Conservation (phyloP, 2,329 filamentous ascomycete genomes). For the Pseudopyrenochaeta lycopersici region DNA sequence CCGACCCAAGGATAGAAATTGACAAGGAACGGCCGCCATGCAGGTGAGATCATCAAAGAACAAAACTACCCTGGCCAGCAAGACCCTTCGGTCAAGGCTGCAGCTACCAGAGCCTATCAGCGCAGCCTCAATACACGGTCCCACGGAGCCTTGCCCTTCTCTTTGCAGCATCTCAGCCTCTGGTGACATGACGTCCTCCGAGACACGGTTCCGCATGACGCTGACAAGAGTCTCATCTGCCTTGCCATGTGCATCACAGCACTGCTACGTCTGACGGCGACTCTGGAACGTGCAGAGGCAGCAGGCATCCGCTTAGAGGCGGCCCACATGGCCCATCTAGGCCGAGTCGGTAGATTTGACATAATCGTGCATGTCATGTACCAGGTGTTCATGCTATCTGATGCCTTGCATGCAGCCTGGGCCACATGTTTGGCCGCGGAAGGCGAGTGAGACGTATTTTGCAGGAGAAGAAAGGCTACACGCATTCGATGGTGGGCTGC, state of each 20-base stretch:
- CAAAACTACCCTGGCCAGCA: background rate
- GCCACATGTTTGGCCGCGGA: slow-evolving; percentile 11
- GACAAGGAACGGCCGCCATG: slow-evolving; percentile 16
- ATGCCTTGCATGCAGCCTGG: slow-evolving; percentile 13
- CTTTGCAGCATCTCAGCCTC: slow-evolving; percentile 15
- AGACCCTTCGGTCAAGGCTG: slow-evolving; percentile 4
- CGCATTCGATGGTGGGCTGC: too few species aligned
- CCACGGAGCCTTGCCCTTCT: slow-evolving; percentile 16
- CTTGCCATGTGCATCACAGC: slow-evolving; percentile 15
- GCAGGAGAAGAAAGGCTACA: too few species aligned
- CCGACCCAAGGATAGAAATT: slow-evolving; percentile 12
- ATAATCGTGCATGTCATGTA: slow-evolving; percentile 13
- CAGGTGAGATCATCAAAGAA: slow-evolving; percentile 30
- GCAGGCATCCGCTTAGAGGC: slow-evolving; percentile 26
- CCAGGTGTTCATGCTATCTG: background rate
- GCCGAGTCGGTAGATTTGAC: background rate
- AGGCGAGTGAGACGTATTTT: too few species aligned
- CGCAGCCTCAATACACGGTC: slow-evolving; percentile 8
- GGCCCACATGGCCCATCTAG: slow-evolving; percentile 26
- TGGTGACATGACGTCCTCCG: slow-evolving; percentile 16
- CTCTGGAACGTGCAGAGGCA: slow-evolving; percentile 3
- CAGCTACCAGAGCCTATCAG: slow-evolving; percentile 20
- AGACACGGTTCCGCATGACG: slow-evolving; percentile 12
- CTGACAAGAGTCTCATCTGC: slow-evolving; percentile 15
- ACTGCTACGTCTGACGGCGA: slow-evolving; percentile 9